These are phyloP conservation scores for Sclerotinia glacialis DNA, from an alignment of 2,329 filamentous ascomycete species.

Conservation along the genomic window DNA sequence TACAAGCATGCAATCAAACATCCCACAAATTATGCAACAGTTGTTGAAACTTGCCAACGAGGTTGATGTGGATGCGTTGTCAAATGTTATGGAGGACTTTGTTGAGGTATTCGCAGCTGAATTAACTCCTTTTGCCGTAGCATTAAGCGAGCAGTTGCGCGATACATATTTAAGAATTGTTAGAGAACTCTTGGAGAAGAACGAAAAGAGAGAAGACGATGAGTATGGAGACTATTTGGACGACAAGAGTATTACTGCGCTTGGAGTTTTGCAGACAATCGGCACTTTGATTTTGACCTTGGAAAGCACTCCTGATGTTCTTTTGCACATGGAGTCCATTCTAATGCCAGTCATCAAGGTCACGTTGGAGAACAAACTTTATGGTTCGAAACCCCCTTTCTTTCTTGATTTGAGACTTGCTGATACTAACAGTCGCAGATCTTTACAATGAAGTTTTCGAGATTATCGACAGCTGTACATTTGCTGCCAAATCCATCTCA, in stretches of 20 bases:
- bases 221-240: constrained; percentile 88
- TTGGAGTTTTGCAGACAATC: constrained; percentile 95
- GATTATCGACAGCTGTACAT: constrained; percentile 99
- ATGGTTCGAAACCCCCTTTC: constrained; percentile 53
- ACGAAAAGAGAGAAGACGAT: constrained; percentile 71
- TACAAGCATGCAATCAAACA: constrained; percentile 94
- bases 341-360: constrained; percentile 96
- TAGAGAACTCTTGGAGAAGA: constrained; percentile 84
- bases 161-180: constrained; percentile 96
- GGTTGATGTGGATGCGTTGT: constrained; percentile 93
- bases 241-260: constrained; percentile 96
- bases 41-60: constrained; percentile 95
- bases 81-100: constrained; percentile 99
- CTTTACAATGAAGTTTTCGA: constrained; percentile 98
- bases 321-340: constrained; percentile 90
- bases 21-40: constrained; percentile 99
- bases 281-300: constrained; percentile 94
- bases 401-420: constrained; percentile 20
- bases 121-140: constrained; percentile 93
- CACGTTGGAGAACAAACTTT: constrained; percentile 95
- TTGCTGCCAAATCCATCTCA: constrained; percentile 92
- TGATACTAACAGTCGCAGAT: constrained; percentile 50
- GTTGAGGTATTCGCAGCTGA: constrained; percentile 98
- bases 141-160: constrained; percentile 88
- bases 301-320: constrained; percentile 93